Percentiles rank a stretch among this genome's conserved stretches.
These are phyloP conservation scores for Penicillium waksmanii DNA, from an alignment of 495 filamentous ascomycete species.

Conservation along the genomic window DNA sequence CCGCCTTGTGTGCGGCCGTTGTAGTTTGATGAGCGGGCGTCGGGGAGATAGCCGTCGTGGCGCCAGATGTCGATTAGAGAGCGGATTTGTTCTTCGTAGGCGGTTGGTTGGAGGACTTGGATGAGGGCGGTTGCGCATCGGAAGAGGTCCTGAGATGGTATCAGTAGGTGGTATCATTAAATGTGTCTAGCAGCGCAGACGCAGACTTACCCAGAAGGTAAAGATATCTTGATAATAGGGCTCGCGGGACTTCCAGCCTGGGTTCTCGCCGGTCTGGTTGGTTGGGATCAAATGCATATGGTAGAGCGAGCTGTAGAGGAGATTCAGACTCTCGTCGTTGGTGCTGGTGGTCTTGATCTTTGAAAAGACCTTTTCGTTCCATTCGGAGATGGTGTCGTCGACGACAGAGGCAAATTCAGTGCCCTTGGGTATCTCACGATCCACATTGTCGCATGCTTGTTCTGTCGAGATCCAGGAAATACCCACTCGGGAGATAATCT, in stretches of 20 bases:
- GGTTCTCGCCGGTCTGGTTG: conserved; percentile 74
- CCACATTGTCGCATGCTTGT: conserved; percentile 64
- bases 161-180: not conserved
- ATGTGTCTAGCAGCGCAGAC: not conserved
- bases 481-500: conserved; percentile 66
- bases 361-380: conserved; percentile 65
- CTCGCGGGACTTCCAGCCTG: conserved; percentile 64
- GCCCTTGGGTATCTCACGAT: conserved; percentile 58
- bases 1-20: conserved; percentile 75
- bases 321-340: conserved; percentile 55
- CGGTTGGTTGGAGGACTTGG: conserved; percentile 65
- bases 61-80: conserved; percentile 74
- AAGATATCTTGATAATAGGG: conserved; percentile 60
- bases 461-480: conserved; percentile 69
- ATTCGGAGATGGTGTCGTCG: conserved; percentile 50
- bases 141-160: conserved; percentile 55
- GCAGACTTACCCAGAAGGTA: conserved; percentile 53
- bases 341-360: conserved; percentile 63
- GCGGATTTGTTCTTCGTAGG: conserved; percentile 68
- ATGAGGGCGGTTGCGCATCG: conserved; percentile 65
- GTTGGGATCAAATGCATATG: conserved; percentile 73
- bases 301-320: conserved; percentile 70
- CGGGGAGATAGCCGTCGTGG: conserved; percentile 67
- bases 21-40: conserved; percentile 69
- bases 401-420: conserved; percentile 53